Base-by-base conservation (phyloP, 2,329 filamentous ascomycete species). In the Plenodomus biglobosus region DNA sequence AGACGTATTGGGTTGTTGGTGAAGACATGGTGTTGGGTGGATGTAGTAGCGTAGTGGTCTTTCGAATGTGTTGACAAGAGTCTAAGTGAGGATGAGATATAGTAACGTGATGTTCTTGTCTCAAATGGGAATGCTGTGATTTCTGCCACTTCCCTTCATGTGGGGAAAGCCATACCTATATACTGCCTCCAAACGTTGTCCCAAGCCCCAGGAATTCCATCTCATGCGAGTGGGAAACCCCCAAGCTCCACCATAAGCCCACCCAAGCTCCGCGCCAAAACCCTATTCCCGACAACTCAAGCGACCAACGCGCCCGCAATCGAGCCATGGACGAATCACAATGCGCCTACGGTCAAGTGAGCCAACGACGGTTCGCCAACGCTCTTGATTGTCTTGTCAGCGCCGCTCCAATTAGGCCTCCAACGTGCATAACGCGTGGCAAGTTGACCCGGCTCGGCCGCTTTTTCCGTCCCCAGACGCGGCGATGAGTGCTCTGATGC, bases 1-100 rank as follows among this genome's bases (percentile, higher is more conserved):
- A 71, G 52, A 70, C 65, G 56, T 66, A 70, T 62, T 68, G 58
- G 19, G 59, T 53, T 36, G 53, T 44, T 42, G 62, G 59, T 32
- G 63, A 58, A 52, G 65, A 68, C 65, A 69, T 66, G 44, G 42
- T 59, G 51, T 43, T 46, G 48, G 46, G 37, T 18, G 19, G 22
- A 32, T 34, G 40, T 36, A 44, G 22, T 50, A 44, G 19, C 27
- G 30, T 24, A 24, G 38, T 44, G 34, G 37, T 59, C 34, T 36
- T 36, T 19, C 38, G 45, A 21, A 30, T 48, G 27, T 24, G 44
- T 17, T 32, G 42, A 5, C 22, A 24, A 10, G 15, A 8, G 11
- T 32, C 13, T 32, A 15, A 15, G 27, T 8, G 3, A 8, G 13
- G 27, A 32, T 43, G 15, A 38, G 35, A 35, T 40, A 10, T n/a